Evolutionary conservation across 257 asterid genomes (phyloP).

Genomic region (Misopates orontium): DNA sequence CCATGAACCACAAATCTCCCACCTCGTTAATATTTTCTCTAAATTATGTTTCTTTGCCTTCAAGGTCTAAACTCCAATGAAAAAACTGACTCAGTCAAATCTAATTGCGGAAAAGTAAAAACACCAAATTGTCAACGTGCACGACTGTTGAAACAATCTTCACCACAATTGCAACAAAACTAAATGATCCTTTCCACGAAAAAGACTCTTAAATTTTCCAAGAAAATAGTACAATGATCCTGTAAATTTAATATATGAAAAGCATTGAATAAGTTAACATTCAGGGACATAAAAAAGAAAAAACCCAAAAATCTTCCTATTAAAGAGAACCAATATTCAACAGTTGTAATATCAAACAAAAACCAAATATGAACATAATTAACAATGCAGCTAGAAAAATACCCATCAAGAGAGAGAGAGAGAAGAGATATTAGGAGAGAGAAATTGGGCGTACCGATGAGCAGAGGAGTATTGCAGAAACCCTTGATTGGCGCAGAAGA

Average conservation of each 20-base stretch:
- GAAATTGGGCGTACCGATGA: constrained; percentile 31
- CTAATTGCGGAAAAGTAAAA: not conserved
- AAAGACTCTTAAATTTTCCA: constrained; percentile 16
- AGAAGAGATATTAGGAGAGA: too few relatives aligned
- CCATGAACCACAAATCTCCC: constrained; percentile 24
- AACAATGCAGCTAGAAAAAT: too few relatives aligned
- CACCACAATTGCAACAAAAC: not conserved
- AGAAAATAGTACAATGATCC: constrained; percentile 25
- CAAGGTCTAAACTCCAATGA: not conserved
- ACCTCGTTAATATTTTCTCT: constrained; percentile 1
- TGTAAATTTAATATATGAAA: constrained; percentile 19
- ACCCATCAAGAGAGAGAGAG: too few relatives aligned
- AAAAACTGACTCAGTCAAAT: not conserved
- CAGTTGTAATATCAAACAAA: too few relatives aligned
- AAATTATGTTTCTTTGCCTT: not conserved
- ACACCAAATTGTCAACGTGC: constrained; percentile 4
- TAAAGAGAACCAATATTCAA: too few relatives aligned
- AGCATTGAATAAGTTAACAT: not conserved
- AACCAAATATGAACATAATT: not conserved
- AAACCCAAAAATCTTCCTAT: too few relatives aligned
- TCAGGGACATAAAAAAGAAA: constrained; percentile 11
- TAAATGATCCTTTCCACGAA: not conserved
- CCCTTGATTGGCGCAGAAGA: constrained; percentile 25
- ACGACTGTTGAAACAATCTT: not conserved
- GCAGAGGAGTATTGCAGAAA: constrained; percentile 20